Evolutionary conservation across 176 grass and related monocot genomes (phyloP), one percentile per base, ranked within the genome.

Genomic region (Cenchrus purpureus): DNA sequence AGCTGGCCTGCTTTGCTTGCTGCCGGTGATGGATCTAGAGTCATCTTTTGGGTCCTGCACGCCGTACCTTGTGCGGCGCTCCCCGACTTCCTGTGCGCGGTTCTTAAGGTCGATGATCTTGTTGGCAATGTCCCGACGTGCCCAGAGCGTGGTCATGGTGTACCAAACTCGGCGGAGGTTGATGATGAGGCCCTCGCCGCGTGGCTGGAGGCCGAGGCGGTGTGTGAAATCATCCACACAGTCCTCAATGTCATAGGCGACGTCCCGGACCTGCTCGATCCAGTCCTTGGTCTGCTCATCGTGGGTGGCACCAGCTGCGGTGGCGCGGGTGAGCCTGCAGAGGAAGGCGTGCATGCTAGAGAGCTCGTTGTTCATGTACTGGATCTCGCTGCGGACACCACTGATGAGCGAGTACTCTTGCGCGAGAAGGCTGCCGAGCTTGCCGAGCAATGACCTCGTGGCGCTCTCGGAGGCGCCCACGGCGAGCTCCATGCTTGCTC

Each of bases 331-430:
- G 7, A 79, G 76, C 22, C 0, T 31, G 13, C 34, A 5, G 52
- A 82, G 68, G 80, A 82, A 72, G 54, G 80, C 65, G 6, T 58
- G 16, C 81, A 83, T 83, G 57, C 70, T 83, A 43, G 70, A 10
- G 5, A 83, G 57, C 81, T 83, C 81, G 17, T 74, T 25, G 11
- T 73, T 73, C 6, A 83, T 83, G 80, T 49, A 62, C 42, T 83
- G 80, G 9, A 83, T 73, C n/a, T 73, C 68, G 44, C 3, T 28
- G 10, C 56, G 8, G 43, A 83, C 56, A 5, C 81, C 10, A 1
- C 69, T 5, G 25, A 73, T 64, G 0, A 83, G 69, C 0, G 44
- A 37, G 56, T 83, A 83, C 81, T 83, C 81, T 14, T 83, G 69
- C 0, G 69, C 69, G 0, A 74, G 81, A 10, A 83, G 81, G 25